Evolutionary conservation across 1,284 basidiomycete genomes (phyloP), one percentile per base, ranked within the genome.

Genomic region (Bothia castanella): DNA sequence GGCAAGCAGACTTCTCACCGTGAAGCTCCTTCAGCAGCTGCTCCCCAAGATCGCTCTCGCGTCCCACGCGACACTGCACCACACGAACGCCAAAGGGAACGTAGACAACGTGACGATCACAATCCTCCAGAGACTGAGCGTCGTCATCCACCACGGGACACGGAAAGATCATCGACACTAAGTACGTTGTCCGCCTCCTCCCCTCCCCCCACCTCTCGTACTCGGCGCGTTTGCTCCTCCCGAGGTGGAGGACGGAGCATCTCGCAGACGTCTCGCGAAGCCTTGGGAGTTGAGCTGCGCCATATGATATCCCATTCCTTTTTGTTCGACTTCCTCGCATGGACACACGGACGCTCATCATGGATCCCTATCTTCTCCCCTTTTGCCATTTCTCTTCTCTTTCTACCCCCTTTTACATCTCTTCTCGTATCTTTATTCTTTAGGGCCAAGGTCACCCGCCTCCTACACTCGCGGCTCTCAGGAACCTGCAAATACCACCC

Each of bases 131-230:
- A 63, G 51, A 68, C 57, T 41, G 69, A 74, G 45, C 59, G 61
- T 55, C 68, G 66, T 60, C 60, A 59, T 54, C 67, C 60, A 52
- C 68, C 69, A 56, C 68, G 66, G 58, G 71, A 69, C 63, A 64
- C 68, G 55, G 71, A 71, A 67, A 71, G 66, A 66, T 72, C 75
- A 67, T 69, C 79, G 71, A 68, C 80, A 76, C 69, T 75, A 70
- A 86, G 85, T 87, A 87, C 84, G 84, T 87, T 87, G 72, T 86
- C 80, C 72, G 74, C 81, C 77, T 83, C 77, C 70, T 80, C 64
- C 72, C 73, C 70, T 73, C 64, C 58, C 68, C 67, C 64, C 68
- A 69, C 71, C 71, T 66, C 66, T 69, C 68, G 66, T 69, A 63
- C 64, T 63, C 61, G 66, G 69, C 72, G 68, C 61, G 59, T 58